Percentiles rank a stretch among this genome's conserved stretches.
Conservation (phyloP, 768 basidiomycete genomes). For the Pleurotus salmoneostramineus region DNA sequence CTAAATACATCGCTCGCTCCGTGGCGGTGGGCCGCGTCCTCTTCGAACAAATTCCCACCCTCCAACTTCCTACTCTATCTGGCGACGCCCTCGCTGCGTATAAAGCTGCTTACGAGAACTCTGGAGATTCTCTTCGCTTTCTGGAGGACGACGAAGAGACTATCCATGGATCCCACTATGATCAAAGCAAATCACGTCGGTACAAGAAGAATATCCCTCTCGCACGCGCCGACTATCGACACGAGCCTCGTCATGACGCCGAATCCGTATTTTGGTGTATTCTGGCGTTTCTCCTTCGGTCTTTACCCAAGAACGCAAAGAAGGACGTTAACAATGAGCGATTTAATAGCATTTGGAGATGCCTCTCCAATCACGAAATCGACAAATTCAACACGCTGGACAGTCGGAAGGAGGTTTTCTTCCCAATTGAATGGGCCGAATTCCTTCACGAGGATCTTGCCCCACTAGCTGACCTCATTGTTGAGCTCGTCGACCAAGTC, state of each 20-base stretch:
- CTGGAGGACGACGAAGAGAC: background rate
- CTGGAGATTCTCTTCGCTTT: background rate
- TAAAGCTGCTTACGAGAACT: background rate
- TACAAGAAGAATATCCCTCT: background rate
- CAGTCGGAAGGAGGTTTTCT: background rate
- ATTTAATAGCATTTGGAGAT: slow-evolving; percentile 1
- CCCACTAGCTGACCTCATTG: background rate
- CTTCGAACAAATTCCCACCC: background rate
- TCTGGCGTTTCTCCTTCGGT: slow-evolving; percentile 4
- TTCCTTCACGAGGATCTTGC: slow-evolving; percentile 1
- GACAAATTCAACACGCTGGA: too few species aligned
- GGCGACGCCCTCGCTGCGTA: background rate
- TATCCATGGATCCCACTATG: background rate
- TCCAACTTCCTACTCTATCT: background rate
- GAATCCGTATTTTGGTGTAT: slow-evolving; percentile 11
- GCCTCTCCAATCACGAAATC: slow-evolving; percentile 8
- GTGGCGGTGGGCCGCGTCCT: slow-evolving; percentile 4
- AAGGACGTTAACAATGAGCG: background rate
- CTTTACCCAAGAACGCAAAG: background rate
- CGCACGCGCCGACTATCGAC: background rate
- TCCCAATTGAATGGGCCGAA: background rate
- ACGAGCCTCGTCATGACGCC: slow-evolving; percentile 9
- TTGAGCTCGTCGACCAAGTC: slow-evolving; percentile 1
- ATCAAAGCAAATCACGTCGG: background rate
- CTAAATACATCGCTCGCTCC: slow-evolving; percentile 5